Evolutionary conservation across 352 stramenopile species (phyloP).

Genomic region (Blastocystis sp.): DNA sequence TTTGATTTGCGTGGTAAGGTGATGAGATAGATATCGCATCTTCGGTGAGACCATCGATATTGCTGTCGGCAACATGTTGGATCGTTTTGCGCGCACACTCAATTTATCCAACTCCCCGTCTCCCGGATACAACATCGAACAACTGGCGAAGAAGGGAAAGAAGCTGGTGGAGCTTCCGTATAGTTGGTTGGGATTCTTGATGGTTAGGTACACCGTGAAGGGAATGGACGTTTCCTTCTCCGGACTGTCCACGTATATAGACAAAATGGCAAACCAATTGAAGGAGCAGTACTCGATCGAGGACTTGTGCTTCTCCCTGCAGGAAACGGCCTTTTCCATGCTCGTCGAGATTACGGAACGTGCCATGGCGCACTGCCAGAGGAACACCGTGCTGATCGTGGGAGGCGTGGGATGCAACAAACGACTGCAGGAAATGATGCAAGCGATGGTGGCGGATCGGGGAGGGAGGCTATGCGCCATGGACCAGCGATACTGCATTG

Average conservation of each 20-base stretch:
- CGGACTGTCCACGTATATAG: slow-evolving; percentile 93
- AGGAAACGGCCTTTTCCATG: slow-evolving; percentile 99
- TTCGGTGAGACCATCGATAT: slow-evolving; percentile 99
- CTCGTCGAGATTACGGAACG: slow-evolving; percentile 99
- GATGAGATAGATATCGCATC: slow-evolving; percentile 89
- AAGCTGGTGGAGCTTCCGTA: slow-evolving; percentile 95
- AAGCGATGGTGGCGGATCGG: slow-evolving; percentile 91
- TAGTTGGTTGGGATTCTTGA: slow-evolving; percentile 73
- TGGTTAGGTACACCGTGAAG: slow-evolving; percentile 77
- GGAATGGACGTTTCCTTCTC: slow-evolving; percentile 99
- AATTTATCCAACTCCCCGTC: slow-evolving; percentile 95
- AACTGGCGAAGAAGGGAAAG: slow-evolving; percentile 88
- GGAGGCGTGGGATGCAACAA: slow-evolving; percentile 96
- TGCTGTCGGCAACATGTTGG: slow-evolving; percentile 98
- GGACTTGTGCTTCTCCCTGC: slow-evolving; percentile 97
- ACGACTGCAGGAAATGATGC: slow-evolving; percentile 94
- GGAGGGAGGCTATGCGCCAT: slow-evolving; percentile 93
- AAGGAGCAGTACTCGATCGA: slow-evolving; percentile 88
- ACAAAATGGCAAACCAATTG: slow-evolving; percentile 85
- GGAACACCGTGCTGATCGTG: slow-evolving; percentile 96
- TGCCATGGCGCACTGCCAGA: slow-evolving; percentile 96
- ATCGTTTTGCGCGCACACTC: slow-evolving; percentile 92
- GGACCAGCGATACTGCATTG: slow-evolving; percentile 99
- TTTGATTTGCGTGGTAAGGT: not conserved
- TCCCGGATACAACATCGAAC: slow-evolving; percentile 99